Evolutionary conservation across 2,329 filamentous ascomycete species (phyloP).

Genomic region (Aspergillus sp.): DNA sequence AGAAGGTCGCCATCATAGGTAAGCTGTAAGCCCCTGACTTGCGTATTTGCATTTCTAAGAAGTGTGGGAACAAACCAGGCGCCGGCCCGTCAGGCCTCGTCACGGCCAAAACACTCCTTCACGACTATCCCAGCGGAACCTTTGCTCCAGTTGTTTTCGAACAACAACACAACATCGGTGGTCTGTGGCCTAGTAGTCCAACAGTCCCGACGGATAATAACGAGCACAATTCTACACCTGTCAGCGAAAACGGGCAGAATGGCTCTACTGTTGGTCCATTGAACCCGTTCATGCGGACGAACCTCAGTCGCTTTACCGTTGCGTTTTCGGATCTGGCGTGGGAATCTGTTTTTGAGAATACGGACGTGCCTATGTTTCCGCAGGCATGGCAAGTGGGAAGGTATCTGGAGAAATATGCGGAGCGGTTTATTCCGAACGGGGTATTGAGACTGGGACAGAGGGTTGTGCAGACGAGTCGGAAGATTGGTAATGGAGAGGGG

Average conservation of each 20-base stretch:
- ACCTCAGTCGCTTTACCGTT: constrained; percentile 72
- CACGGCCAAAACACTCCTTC: constrained; percentile 65
- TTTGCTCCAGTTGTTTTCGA: constrained; percentile 70
- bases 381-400: constrained; percentile 68
- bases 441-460: constrained; percentile 46
- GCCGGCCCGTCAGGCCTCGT: constrained; percentile 63
- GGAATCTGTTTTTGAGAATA: constrained; percentile 43
- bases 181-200: constrained; percentile 63
- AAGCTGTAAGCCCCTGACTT: constrained; percentile 4
- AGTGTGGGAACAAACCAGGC: constrained; percentile 37
- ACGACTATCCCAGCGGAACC: constrained; percentile 45
- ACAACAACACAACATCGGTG: constrained; percentile 58
- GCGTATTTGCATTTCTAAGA: not conserved
- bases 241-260: not conserved
- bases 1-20: constrained; percentile 51
- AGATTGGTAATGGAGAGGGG: constrained; percentile 8
- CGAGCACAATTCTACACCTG: no score
- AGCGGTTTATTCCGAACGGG: constrained; percentile 47
- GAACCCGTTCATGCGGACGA: constrained; percentile 53
- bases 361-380: constrained; percentile 57
- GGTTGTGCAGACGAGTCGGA: constrained; percentile 25
- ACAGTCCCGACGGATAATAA: constrained; percentile 28
- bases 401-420: constrained; percentile 61
- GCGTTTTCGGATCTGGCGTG: constrained; percentile 59
- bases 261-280: constrained; percentile 26